Evolutionary conservation across 2,329 filamentous ascomycete genomes (phyloP), one percentile per base, ranked within the genome.

Genomic region (Verticillium alfalfae): DNA sequence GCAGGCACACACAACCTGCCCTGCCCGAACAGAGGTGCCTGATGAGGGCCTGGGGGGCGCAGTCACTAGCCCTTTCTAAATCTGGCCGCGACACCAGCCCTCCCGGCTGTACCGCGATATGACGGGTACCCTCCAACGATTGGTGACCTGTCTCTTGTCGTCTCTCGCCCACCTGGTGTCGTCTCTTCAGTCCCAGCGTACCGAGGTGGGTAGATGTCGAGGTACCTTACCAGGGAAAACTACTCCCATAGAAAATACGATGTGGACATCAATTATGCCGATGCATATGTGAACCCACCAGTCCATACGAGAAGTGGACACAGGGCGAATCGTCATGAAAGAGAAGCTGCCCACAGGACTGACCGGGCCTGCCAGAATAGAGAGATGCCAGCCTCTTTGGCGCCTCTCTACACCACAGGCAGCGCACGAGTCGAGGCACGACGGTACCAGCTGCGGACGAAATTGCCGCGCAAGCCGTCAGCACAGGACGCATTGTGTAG

Each of bases 21-120:
- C 41, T 52, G 45, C 45, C 45, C 45, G 18, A 52, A 52, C 22
- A 18, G 45, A 52, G 45, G 45, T 52, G 45, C 45, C 45, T 52
- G 45, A 52, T 52, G 45, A 52, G 18, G 18, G 45, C 45, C 45
- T 52, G 45, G 45, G 45, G 12, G 45, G 45, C 45, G 45, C 45
- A 52, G 45, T 18, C 72, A 70, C 68, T 68, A 70, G 67, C 66
- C 68, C 64, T 68, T 76, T 75, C 75, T 76, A 75, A 76, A 71
- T 76, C 71, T 52, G 45, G 58, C 49, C 37, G 34, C 56, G 22
- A 52, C 49, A 54, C 39, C 39, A 18, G n/a, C 52, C 58, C n/a
- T 56, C 54, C 57, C 62, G 54, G 64, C 63, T 26, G 62, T 65
- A 61, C 62, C 64, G 60, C 59, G 52, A 38, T 60, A 59, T 60